Evolutionary conservation across 2,329 filamentous ascomycete genomes (phyloP), one percentile per base, ranked within the genome.

Genomic region (Exophiala xenobiotica): DNA sequence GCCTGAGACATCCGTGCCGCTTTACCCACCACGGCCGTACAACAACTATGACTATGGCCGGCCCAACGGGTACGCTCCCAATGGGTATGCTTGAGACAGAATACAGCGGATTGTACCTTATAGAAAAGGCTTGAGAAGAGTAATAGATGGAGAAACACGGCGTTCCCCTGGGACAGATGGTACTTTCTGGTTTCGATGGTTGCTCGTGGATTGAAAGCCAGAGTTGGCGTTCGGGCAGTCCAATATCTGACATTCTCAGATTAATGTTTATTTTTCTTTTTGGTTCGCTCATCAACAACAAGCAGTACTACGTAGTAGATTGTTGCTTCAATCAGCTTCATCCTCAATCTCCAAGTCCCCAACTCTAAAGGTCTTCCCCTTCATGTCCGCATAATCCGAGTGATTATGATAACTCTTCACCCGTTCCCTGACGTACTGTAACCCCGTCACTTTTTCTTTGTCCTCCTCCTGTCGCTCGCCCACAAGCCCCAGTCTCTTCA

Each of bases 401-500:
- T 51, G 41, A 29, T 51, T 51, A 31, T 51, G 49, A 31, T 51
- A 46, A 40, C 40, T 33, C 22, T 46, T 46, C n/a, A 49, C 46
- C 18, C 46, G 35, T 23, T 41, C 46, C 12, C 46, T 22, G 3
- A 51, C 49, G 20, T 51, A 51, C 23, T 51, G 31, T 9, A 26
- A 18, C 5, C 49, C 49, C 18, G 41, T 45, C 1, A 46, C 6
- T 16, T 14, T 27, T 6, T 29, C 41, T 24, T 46, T 22, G 2
- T 41, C 42, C 8, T 12, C 12, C 6, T 40, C 49, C 33, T 46
- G 49, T 38, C 26, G 12, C 23, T 40, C 42, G 7, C 23, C 20
- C 8, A 51, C 31, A 3, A 46, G 41, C 3, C 65, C 64, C 22
- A 61, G 38, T 24, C 71, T 64, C 18, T 65, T 63, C 37, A 77